Base-by-base conservation (phyloP, 495 filamentous ascomycete genomes). In the Aspergillus kassunensis region DNA sequence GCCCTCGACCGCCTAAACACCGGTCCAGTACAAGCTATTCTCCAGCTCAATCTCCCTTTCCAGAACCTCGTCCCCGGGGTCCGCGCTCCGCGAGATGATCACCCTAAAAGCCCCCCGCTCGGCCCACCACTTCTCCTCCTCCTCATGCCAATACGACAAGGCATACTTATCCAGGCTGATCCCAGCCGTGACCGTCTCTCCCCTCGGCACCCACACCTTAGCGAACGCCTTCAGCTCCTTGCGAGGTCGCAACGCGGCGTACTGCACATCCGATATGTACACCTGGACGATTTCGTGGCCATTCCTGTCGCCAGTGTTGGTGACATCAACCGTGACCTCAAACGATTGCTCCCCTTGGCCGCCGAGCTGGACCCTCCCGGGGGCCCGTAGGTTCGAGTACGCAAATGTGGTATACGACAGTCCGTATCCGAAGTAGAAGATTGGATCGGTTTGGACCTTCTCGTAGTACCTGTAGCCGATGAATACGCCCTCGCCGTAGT, bases 201-300 rank as follows among this genome's bases (percentile, higher is more conserved):
- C 79, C 0, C 76, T 68, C 40, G 79, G 70, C 6, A 90, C 61
- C 21, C 68, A 64, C 0, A 89, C 80, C 62, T 90, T 89, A 49
- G 80, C 78, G 57, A 91, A 89, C 0, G 80, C 85, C 18, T 79
- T 79, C 2, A 90, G 67, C 60, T 86, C 80, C 63, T 87, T 86
- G 1, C 46, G 3, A 0, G 55, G 55, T 54, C 82, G 79, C 15
- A 84, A 82, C 37, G 80, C 69, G 27, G 69, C 71, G 11, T 67
- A 58, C 42, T 58, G 67, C 27, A 58, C 67, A 33, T 51, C 56
- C 16, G 39, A 49, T 27, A 90, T 58, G 64, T 92, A 92, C 21
- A 91, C 66, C 73, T 95, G 90, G 3, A 81, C 74, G 15, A 92
- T 77, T 62, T 88, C 88, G 29, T 86, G 83, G 13, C 87, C 89